Percentiles rank a stretch among this genome's conserved stretches.
phyloP scores from a whole-genome alignment of 306 rosid species.

The Dalbergia oliveri region DNA sequence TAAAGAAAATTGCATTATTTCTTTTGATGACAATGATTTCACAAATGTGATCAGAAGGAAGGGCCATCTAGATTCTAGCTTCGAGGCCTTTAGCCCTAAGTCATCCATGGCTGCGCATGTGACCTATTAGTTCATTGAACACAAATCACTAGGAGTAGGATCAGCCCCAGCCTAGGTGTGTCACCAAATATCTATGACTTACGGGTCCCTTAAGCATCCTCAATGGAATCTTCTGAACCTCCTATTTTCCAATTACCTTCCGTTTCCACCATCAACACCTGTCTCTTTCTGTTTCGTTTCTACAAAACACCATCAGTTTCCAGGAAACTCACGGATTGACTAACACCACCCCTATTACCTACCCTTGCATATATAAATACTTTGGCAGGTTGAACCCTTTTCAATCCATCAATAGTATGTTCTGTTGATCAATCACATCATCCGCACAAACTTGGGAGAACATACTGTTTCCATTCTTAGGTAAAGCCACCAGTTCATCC shows the following conservation, averaged over 20 bases:
- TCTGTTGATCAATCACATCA: neutral
- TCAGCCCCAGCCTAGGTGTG: neutral
- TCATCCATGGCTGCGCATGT: constrained; percentile 46
- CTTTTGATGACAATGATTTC: neutral
- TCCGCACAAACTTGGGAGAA: no score
- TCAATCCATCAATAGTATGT: neutral
- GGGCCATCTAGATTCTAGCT: constrained; percentile 23
- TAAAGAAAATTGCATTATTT: neutral
- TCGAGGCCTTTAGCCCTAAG: neutral
- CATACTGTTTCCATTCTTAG: no score
- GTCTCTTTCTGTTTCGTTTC: neutral
- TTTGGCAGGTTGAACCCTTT: neutral
- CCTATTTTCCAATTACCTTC: constrained; percentile 23
- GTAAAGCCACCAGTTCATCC: no score
- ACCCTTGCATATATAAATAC: constrained; percentile 34
- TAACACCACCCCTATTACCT: neutral
- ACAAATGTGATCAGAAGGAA: neutral
- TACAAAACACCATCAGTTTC: constrained; percentile 19
- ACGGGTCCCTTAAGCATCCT: neutral
- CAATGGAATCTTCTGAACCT: constrained; percentile 19
- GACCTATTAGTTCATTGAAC: constrained; percentile 39
- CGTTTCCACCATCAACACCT: constrained; percentile 42
- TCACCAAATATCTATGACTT: neutral
- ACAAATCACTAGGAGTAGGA: neutral
- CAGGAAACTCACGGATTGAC: constrained; percentile 40